A percentile compares a stretch with the other conserved stretches of the same genome.
phyloP scores from a whole-genome alignment of 768 basidiomycete species.

The Rhodotorula paludigena region DNA sequence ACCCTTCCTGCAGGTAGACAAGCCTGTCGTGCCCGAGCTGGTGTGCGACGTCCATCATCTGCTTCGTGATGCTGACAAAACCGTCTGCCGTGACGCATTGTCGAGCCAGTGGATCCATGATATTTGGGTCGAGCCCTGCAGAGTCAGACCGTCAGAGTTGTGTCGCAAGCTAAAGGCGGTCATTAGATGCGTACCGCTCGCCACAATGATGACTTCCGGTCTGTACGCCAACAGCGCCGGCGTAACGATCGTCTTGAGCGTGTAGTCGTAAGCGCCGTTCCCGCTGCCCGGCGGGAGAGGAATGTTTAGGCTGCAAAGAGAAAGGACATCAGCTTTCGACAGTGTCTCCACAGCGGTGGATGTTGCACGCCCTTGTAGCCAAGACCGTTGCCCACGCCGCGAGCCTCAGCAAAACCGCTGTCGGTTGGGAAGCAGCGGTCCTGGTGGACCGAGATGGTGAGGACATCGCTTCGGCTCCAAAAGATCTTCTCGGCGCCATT shows the following conservation, averaged over 20 bases:
- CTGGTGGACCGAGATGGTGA: constrained; percentile 1
- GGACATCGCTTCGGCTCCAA: neutral
- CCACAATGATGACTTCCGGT: neutral
- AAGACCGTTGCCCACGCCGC: neutral
- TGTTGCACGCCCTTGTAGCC: neutral
- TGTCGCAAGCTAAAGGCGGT: too few species aligned
- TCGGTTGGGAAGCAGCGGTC: neutral
- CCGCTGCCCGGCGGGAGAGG: neutral
- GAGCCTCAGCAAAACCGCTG: neutral
- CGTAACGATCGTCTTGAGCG: neutral
- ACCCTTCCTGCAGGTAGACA: neutral
- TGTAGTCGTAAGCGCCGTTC: neutral
- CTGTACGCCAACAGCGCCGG: neutral
- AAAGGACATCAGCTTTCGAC: too few species aligned
- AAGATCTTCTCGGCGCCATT: constrained; percentile 1
- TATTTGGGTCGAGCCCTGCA: neutral
- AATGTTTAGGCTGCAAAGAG: neutral
- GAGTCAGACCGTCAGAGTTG: too few species aligned
- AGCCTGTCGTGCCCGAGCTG: neutral
- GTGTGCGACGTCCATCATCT: neutral
- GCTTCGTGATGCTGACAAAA: neutral
- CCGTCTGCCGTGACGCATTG: neutral
- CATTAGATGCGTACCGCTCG: neutral
- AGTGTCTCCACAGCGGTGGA: too few species aligned
- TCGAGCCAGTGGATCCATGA: neutral